Evolutionary conservation across 768 basidiomycete genomes (phyloP).

Genomic region (Leccinum pellstonianum): DNA sequence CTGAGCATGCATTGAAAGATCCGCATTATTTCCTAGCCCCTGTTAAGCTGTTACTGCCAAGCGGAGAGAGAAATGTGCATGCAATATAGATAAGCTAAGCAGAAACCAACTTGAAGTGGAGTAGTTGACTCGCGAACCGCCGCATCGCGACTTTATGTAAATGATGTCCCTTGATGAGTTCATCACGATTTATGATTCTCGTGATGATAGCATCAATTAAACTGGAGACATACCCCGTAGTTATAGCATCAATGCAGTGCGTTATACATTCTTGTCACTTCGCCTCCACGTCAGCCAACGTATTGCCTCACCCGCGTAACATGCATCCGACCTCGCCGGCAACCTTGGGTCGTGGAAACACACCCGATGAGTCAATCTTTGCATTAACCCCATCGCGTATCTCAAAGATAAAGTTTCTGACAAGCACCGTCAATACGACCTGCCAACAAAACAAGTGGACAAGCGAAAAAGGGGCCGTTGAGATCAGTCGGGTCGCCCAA

Average conservation of each 20-base stretch:
- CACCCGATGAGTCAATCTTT: constrained; percentile 3
- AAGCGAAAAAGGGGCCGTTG: not conserved
- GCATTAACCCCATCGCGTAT: constrained; percentile 36
- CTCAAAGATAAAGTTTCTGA: constrained; percentile 38
- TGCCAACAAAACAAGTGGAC: constrained; percentile 14
- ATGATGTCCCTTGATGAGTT: too few relatives aligned
- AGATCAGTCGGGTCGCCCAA: too few relatives aligned
- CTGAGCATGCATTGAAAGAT: too few relatives aligned
- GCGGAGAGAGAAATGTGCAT: too few relatives aligned
- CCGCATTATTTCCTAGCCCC: too few relatives aligned
- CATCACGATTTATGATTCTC: too few relatives aligned
- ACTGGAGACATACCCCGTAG: not conserved
- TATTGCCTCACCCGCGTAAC: constrained; percentile 20
- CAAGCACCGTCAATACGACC: constrained; percentile 43
- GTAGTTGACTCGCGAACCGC: too few relatives aligned
- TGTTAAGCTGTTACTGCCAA: too few relatives aligned
- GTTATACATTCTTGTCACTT: not conserved
- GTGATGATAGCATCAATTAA: too few relatives aligned
- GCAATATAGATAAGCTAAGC: too few relatives aligned
- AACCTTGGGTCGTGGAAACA: constrained; percentile 10
- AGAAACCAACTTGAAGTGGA: too few relatives aligned
- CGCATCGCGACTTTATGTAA: too few relatives aligned
- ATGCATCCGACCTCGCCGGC: constrained; percentile 22
- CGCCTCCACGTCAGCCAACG: not conserved
- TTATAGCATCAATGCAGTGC: not conserved